Evolutionary conservation across 768 basidiomycete genomes (phyloP).

Genomic region (Leccinum sublutescens): DNA sequence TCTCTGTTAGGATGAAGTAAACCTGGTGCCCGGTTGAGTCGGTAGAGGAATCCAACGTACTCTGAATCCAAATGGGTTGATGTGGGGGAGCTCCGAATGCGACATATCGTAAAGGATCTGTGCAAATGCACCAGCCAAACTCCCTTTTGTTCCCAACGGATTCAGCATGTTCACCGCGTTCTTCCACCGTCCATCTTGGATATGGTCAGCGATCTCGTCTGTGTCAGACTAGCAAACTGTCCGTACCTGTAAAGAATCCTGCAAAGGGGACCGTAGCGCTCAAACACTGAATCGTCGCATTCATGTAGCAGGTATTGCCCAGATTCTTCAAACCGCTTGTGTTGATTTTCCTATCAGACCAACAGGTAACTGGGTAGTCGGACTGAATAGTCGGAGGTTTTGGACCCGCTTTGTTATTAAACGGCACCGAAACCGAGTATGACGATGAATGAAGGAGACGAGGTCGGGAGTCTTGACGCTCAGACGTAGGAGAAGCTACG

Average conservation of each 20-base stretch:
- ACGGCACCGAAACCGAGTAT: conserved; percentile 27
- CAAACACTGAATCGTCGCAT: conserved; percentile 94
- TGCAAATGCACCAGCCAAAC: conserved; percentile 78
- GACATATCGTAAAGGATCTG: conserved; percentile 83
- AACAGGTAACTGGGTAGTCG: conserved; percentile 82
- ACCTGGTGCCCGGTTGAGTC: neutral
- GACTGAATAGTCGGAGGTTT: conserved; percentile 65
- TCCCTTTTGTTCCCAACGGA: conserved; percentile 84
- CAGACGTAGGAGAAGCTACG: conserved; percentile 64
- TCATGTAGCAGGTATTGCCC: conserved; percentile 99
- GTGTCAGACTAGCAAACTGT: neutral
- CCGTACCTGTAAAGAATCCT: conserved; percentile 81
- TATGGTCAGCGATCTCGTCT: conserved; percentile 2
- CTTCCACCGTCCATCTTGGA: conserved; percentile 75
- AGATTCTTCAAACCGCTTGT: conserved; percentile 90
- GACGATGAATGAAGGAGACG: conserved; percentile 41
- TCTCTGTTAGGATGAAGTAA: conserved; percentile 42
- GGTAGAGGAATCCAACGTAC: conserved; percentile 47
- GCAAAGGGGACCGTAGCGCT: conserved; percentile 94
- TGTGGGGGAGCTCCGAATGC: conserved; percentile 78
- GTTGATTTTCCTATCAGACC: conserved; percentile 77
- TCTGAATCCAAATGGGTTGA: conserved; percentile 81
- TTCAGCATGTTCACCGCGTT: conserved; percentile 82
- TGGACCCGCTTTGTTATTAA: conserved; percentile 37
- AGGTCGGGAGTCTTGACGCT: conserved; percentile 75